A percentile compares a stretch with the other conserved stretches of the same genome.
These are phyloP conservation scores for Phytophthora hibernalis DNA, from an alignment of 352 stramenopile genomes.

Conservation along the genomic window DNA sequence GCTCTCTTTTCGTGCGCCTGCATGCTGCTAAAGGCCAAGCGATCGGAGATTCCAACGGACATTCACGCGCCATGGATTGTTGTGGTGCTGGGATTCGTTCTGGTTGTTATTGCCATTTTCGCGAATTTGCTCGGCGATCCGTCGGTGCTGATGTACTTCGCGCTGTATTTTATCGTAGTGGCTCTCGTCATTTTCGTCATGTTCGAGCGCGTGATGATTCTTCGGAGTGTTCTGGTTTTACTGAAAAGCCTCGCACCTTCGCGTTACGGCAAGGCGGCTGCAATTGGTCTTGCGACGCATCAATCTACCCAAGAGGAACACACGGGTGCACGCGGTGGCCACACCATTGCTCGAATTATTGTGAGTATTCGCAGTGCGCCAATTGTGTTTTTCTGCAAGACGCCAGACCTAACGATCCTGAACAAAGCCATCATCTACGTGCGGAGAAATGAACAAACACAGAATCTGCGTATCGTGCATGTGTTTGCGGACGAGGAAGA, in stretches of 20 bases:
- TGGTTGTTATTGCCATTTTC: conserved; percentile 60
- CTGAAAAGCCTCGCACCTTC: conserved; percentile 48
- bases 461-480: conserved; percentile 88
- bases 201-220: conserved; percentile 58
- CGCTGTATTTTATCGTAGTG: conserved; percentile 61
- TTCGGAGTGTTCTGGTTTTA: conserved; percentile 43
- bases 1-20: conserved; percentile 82
- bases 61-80: conserved; percentile 60
- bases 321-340: conserved; percentile 52
- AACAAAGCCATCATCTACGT: conserved; percentile 94
- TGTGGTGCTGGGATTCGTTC: conserved; percentile 42
- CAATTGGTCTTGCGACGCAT: conserved; percentile 12
- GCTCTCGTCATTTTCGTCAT: conserved; percentile 55
- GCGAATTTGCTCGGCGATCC: conserved; percentile 56
- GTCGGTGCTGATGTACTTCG: conserved; percentile 60
- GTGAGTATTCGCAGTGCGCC: conserved; percentile 57
- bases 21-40: conserved; percentile 88
- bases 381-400: conserved; percentile 91
- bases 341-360: conserved; percentile 56
- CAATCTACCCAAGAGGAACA: conserved; percentile 26
- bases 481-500: conserved; percentile 45
- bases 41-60: conserved; percentile 71
- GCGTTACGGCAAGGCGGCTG: conserved; percentile 25
- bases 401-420: conserved; percentile 81
- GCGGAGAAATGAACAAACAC: conserved; percentile 85